Base-by-base conservation (phyloP, 257 asterid genomes). In the Asclepias syriaca region DNA sequence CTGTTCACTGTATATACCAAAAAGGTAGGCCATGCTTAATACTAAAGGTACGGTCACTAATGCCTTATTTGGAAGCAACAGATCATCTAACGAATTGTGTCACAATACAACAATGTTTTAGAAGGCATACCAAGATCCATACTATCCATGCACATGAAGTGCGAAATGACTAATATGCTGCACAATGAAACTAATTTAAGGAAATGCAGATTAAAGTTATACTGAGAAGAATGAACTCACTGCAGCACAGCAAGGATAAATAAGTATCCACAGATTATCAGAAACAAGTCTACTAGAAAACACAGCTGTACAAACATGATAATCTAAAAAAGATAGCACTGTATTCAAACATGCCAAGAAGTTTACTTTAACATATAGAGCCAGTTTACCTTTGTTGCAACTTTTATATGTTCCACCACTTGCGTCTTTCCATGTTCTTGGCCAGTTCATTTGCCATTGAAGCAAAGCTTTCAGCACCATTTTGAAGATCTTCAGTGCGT, bases 361-460 rank as follows among this genome's bases (percentile, higher is more conserved):
- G 5, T 64, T 27, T 19, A 24, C 49, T 48, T 45, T 49, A 14
- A 50, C 70, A 77, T 39, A 68, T 65, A 46, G 34, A 51, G 66
- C 75, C 13, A 67, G 9, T 59, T 32, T 56, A 50, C 24, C 19
- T 21, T 15, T 12, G 5, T 14, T 8, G 64, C 21, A 49, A 11
- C 12, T 21, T 16, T 87, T 64, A 93, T 14, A 82, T 50, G 49
- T 90, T 85, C 97, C 98, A 93, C 97, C 95, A 89, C 74, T 86
- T 83, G 19, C 97, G 92, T 53, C 87, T 84, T 74, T 93, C 96
- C 96, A 90, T 90, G 3, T 74, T 67, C 88, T 82, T 93, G 53
- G 92, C 98, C 39, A 93, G 90, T 85, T 90, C 92, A 6, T 67
- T 58, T 10, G 98, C 98, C 84, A 90, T 64, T 7, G 84, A 77